phyloP scores from a whole-genome alignment of 140 eudicot species.

The Ambrosia hybrid region DNA sequence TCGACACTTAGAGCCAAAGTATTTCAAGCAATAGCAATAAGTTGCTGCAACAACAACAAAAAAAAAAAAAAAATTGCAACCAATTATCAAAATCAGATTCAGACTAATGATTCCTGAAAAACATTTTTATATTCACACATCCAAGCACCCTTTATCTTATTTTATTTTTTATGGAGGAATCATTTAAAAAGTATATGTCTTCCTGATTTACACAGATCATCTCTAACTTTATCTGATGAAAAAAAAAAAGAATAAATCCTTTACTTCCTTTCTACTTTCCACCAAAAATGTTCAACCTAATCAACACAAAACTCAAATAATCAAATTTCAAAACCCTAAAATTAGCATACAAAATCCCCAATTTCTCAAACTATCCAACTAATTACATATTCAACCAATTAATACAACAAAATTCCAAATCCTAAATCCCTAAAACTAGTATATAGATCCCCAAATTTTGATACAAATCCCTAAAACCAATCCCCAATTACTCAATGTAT shows the following conservation, averaged over 20 bases:
- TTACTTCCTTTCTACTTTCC: constrained; percentile 23
- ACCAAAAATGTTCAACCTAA: constrained; percentile 14
- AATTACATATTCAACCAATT: too few relatives aligned
- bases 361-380: too few relatives aligned
- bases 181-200: constrained; percentile 9
- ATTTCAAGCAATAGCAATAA: neutral
- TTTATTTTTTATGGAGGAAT: neutral
- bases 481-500: too few relatives aligned
- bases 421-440: too few relatives aligned
- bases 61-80: neutral
- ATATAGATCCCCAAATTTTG: too few relatives aligned
- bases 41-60: too few relatives aligned
- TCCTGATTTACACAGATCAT: constrained; percentile 15
- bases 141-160: constrained; percentile 15
- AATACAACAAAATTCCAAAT: too few relatives aligned
- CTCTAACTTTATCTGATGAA: constrained; percentile 7
- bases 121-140: neutral
- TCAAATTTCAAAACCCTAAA: neutral
- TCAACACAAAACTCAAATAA: constrained; percentile 1
- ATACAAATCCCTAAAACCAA: too few relatives aligned
- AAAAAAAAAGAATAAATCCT: constrained; percentile 11
- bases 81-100: neutral
- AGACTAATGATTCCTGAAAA: neutral
- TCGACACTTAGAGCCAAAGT: neutral
- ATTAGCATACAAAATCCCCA: neutral